A percentile compares a stretch with the other conserved stretches of the same genome.
These are phyloP conservation scores for Seminavis robusta DNA, from an alignment of 108 stramenopile genomes.

Conservation along the genomic window DNA sequence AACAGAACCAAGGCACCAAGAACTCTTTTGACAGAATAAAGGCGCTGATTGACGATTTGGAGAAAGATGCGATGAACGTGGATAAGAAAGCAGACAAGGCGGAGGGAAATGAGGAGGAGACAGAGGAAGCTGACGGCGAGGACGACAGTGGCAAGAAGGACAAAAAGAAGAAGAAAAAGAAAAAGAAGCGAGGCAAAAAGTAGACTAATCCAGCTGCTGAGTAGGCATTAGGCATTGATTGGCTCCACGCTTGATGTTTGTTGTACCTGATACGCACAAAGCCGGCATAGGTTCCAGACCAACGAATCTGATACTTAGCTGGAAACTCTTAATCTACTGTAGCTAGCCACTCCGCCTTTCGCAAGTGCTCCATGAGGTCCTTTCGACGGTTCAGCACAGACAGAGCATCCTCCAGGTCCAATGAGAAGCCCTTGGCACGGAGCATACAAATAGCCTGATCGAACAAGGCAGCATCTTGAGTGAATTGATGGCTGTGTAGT, in stretches of 20 bases:
- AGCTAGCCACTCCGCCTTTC: too few relatives aligned
- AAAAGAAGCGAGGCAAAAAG: constrained; percentile 16
- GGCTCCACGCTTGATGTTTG: too few relatives aligned
- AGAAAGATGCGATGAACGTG: background rate
- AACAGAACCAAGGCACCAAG: background rate
- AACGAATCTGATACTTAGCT: too few relatives aligned
- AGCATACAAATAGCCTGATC: constrained; percentile 70
- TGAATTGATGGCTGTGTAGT: too few relatives aligned
- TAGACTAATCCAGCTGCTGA: too few relatives aligned
- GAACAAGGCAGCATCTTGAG: constrained; percentile 44
- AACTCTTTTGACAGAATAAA: background rate
- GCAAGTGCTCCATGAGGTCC: too few relatives aligned
- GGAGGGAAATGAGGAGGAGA: constrained; percentile 1
- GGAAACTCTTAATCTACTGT: too few relatives aligned
- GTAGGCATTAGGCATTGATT: too few relatives aligned
- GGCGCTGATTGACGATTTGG: background rate
- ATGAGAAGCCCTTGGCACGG: constrained; percentile 52
- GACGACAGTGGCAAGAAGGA: constrained; percentile 22
- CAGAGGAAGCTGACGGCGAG: background rate
- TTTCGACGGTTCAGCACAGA: constrained; percentile 69
- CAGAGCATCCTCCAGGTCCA: constrained; percentile 62
- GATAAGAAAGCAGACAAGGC: constrained; percentile 7
- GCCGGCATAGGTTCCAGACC: too few relatives aligned
- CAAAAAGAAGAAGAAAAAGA: constrained; percentile 51
- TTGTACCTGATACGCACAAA: too few relatives aligned